A percentile compares a stretch with the other conserved stretches of the same genome.
Conservation (phyloP, 768 basidiomycete species). For the Tulasnella sp. region DNA sequence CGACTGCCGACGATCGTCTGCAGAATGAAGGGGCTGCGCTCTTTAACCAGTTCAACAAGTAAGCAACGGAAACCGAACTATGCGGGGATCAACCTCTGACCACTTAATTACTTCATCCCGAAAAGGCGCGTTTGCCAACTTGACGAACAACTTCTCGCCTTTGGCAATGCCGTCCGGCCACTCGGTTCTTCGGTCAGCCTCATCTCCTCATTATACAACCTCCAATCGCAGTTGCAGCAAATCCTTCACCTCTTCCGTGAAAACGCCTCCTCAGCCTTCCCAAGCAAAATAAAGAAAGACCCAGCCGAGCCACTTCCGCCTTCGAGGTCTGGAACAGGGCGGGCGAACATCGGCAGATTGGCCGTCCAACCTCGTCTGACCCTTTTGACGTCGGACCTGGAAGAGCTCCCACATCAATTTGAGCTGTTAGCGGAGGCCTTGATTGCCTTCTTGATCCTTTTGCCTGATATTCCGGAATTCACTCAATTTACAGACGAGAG, state of each 20-base stretch:
- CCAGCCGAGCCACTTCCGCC: constrained; percentile 39
- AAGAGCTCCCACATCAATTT: constrained; percentile 63
- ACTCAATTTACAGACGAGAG: constrained; percentile 64
- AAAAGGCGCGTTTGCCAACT: constrained; percentile 55
- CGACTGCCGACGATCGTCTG: constrained; percentile 58
- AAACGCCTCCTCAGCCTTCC: constrained; percentile 74
- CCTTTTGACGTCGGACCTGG: constrained; percentile 46
- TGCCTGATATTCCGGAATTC: constrained; percentile 75
- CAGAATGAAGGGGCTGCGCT: constrained; percentile 62
- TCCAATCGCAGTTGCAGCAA: constrained; percentile 64
- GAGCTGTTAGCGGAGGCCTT: constrained; percentile 61
- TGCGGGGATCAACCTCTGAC: neutral
- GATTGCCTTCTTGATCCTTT: constrained; percentile 59
- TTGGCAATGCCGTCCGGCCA: constrained; percentile 70
- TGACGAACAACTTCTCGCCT: constrained; percentile 71
- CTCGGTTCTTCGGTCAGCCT: constrained; percentile 74
- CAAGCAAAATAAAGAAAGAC: constrained; percentile 46
- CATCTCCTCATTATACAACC: constrained; percentile 65
- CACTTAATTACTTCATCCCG: neutral
- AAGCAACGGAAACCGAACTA: constrained; percentile 20
- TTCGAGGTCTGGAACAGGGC: constrained; percentile 1
- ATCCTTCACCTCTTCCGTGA: constrained; percentile 67
- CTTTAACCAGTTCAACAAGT: constrained; percentile 63
- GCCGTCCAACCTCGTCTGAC: neutral
- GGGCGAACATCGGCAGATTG: neutral